phyloP scores from a whole-genome alignment of 345 rosid genomes.

The Eucalyptus albens region DNA sequence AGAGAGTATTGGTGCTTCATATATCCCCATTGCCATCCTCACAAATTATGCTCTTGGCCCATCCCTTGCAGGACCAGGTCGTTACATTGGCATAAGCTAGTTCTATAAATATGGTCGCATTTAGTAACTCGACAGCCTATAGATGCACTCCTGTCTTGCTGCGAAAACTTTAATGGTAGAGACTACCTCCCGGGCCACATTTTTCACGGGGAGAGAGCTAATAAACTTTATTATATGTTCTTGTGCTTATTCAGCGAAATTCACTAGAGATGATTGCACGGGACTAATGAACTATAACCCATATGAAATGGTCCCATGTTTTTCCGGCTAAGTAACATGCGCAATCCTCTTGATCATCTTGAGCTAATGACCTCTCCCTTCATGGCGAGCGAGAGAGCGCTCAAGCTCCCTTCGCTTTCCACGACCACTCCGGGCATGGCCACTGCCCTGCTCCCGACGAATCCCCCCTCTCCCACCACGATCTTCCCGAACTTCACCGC shows the following conservation, averaged over 20 bases:
- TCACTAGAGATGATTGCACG: not conserved
- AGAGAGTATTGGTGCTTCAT: too few relatives aligned
- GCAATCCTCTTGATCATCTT: not conserved
- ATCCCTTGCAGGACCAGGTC: accelerated
- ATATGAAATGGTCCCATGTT: not conserved
- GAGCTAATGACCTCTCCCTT: constrained; percentile 35
- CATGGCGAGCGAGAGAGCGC: constrained; percentile 47
- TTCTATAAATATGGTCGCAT: not conserved
- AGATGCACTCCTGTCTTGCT: not conserved
- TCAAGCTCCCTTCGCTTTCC: constrained; percentile 32
- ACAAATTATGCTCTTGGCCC: too few relatives aligned
- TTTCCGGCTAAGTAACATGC: not conserved
- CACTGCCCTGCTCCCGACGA: constrained; percentile 41
- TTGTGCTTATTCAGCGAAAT: not conserved
- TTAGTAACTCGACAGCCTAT: not conserved
- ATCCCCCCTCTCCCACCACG: constrained; percentile 30
- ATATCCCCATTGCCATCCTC: too few relatives aligned
- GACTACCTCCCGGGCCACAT: not conserved
- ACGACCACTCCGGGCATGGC: constrained; percentile 50
- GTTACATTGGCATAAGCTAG: not conserved
- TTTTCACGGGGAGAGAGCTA: not conserved
- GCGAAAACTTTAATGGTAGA: not conserved
- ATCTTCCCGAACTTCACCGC: constrained; percentile 50
- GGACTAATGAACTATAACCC: not conserved
- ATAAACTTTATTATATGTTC: not conserved